phyloP scores from a whole-genome alignment of 2,329 filamentous ascomycete genomes.

The Aureobasidium sp. region DNA sequence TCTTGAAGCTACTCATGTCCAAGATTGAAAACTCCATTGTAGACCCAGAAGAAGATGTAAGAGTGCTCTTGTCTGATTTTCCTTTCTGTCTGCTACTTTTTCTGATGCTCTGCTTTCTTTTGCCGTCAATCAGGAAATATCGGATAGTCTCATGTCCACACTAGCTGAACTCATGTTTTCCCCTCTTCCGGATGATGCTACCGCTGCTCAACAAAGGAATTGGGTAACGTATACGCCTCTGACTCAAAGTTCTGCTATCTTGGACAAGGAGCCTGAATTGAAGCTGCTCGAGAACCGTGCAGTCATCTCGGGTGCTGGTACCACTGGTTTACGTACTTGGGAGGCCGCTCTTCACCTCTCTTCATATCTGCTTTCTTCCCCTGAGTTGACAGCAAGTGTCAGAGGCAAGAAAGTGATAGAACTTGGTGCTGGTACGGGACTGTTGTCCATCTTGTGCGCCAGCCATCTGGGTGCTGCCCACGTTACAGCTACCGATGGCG shows the following conservation, averaged over 20 bases:
- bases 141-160: conserved; percentile 65
- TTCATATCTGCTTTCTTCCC: conserved; percentile 50
- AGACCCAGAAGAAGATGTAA: conserved; percentile 82
- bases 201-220: conserved; percentile 61
- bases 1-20: conserved; percentile 64
- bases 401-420: conserved; percentile 55
- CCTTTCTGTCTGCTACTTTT: conserved; percentile 15
- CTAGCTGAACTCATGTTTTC: conserved; percentile 58
- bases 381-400: conserved; percentile 33
- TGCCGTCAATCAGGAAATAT: conserved; percentile 59
- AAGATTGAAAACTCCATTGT: conserved; percentile 66
- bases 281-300: conserved; percentile 61
- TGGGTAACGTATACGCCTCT: conserved; percentile 61
- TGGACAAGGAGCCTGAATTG: conserved; percentile 30
- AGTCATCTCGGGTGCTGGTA: conserved; percentile 61
- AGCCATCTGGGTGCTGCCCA: conserved; percentile 52
- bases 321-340: conserved; percentile 73
- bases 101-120: conserved; percentile 18
- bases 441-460: conserved; percentile 65
- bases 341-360: conserved; percentile 69
- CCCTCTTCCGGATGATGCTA: conserved; percentile 54
- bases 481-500: conserved; percentile 65
- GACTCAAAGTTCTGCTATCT: conserved; percentile 16
- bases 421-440: conserved; percentile 68
- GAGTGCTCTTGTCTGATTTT: conserved; percentile 27